phyloP scores from a whole-genome alignment of 306 rosid genomes.

The Albizia julibrissin region DNA sequence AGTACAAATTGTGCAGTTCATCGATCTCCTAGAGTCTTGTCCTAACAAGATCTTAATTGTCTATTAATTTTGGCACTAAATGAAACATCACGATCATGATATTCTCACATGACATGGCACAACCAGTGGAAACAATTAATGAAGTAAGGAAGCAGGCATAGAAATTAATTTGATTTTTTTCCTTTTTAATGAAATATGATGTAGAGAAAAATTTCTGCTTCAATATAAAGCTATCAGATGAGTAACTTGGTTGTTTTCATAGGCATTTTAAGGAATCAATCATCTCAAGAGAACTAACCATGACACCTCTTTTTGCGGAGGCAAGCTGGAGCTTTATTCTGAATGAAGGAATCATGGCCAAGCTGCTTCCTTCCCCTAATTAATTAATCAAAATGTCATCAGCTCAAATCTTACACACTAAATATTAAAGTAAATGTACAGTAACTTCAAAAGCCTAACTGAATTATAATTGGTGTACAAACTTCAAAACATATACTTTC shows the following conservation, averaged over 20 bases:
- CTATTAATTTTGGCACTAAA: neutral
- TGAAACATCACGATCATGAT: neutral
- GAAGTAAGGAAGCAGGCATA: no score
- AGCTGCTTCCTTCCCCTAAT: neutral
- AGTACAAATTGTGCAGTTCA: neutral
- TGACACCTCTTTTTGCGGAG: neutral
- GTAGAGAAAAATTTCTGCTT: neutral
- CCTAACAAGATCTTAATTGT: no score
- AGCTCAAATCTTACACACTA: neutral
- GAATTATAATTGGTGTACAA: neutral
- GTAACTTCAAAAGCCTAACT: neutral
- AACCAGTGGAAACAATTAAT: neutral
- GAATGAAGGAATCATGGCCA: neutral
- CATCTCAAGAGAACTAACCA: neutral
- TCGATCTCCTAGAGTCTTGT: neutral
- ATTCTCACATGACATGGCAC: neutral
- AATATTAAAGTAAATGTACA: neutral
- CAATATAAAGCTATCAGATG: neutral
- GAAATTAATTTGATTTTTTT: no score
- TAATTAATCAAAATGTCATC: neutral
- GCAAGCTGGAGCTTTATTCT: neutral
- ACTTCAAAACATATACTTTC: no score
- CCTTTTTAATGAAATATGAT: no score
- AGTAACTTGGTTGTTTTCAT: neutral
- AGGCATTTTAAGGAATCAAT: neutral